phyloP scores from a whole-genome alignment of 495 filamentous ascomycete genomes.

The Lichina pygmaea region DNA sequence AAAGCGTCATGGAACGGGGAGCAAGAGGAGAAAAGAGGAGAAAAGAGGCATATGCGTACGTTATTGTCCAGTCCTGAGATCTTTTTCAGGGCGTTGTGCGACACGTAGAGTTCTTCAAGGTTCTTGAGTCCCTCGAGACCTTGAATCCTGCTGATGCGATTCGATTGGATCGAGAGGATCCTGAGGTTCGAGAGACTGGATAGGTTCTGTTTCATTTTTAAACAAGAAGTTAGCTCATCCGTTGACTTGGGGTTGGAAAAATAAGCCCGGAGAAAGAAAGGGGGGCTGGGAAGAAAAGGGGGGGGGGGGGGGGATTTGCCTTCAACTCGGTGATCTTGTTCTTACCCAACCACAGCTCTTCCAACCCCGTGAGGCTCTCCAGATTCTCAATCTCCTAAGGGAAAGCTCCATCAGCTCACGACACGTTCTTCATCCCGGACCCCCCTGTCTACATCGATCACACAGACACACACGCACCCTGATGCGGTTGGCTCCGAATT shows the following conservation, averaged over 20 bases:
- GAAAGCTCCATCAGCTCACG: slow-evolving; percentile 1
- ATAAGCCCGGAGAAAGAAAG: neutral
- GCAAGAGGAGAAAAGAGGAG: neutral
- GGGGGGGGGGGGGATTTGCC: slow-evolving; percentile 11
- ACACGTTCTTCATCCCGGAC: neutral
- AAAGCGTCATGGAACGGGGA: neutral
- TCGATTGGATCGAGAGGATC: slow-evolving; percentile 90
- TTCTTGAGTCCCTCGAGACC: slow-evolving; percentile 45
- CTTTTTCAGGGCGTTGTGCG: slow-evolving; percentile 74
- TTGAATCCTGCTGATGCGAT: slow-evolving; percentile 59
- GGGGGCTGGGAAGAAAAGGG: neutral
- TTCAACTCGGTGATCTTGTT: slow-evolving; percentile 85
- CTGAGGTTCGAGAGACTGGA: slow-evolving; percentile 46
- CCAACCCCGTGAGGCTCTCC: slow-evolving; percentile 40
- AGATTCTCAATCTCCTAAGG: slow-evolving; percentile 66
- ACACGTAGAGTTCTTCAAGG: slow-evolving; percentile 89
- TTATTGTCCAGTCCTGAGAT: slow-evolving; percentile 51
- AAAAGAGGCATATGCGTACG: slow-evolving; percentile 3
- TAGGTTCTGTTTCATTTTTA: slow-evolving; percentile 21
- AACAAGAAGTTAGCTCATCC: neutral
- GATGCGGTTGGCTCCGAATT: slow-evolving; percentile 80
- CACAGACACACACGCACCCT: slow-evolving; percentile 18
- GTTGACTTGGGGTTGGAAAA: neutral
- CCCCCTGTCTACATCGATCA: neutral
- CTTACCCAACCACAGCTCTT: slow-evolving; percentile 90